These are phyloP conservation scores for Cyberlindnera maritima DNA, from an alignment of 805 yeast genomes.

Conservation along the genomic window DNA sequence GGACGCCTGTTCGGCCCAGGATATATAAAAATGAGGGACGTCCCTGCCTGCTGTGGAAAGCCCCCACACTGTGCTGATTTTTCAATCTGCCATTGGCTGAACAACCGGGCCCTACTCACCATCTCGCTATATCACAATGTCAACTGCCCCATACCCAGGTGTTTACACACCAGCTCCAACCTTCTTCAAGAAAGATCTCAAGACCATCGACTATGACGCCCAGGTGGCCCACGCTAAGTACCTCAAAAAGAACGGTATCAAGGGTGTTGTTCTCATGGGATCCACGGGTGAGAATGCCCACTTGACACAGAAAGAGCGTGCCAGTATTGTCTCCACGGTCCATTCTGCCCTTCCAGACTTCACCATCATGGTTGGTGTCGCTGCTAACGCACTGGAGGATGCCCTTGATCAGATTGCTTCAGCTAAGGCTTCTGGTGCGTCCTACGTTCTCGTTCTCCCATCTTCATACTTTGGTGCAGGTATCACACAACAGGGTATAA, in stretches of 20 bases:
- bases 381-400: slow-evolving; percentile 43
- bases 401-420: slow-evolving; percentile 39
- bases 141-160: slow-evolving; percentile 34
- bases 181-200: slow-evolving; percentile 42
- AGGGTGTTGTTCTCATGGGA: slow-evolving; percentile 49
- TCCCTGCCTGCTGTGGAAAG: too few species aligned
- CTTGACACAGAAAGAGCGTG: slow-evolving; percentile 45
- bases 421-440: slow-evolving; percentile 38
- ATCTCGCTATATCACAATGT: slow-evolving; percentile 11
- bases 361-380: slow-evolving; percentile 48
- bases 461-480: slow-evolving; percentile 48
- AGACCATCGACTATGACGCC: slow-evolving; percentile 42
- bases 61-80: too few species aligned
- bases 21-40: too few species aligned
- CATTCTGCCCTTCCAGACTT: slow-evolving; percentile 38
- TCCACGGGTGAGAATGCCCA: slow-evolving; percentile 57
- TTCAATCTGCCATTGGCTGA: too few species aligned
- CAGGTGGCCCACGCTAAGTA: slow-evolving; percentile 44
- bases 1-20: too few species aligned
- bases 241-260: slow-evolving; percentile 42
- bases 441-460: slow-evolving; percentile 40
- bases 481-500: slow-evolving; percentile 44
- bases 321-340: slow-evolving; percentile 31
- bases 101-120: too few species aligned
- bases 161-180: slow-evolving; percentile 55